These are phyloP conservation scores for Claviceps arundinis DNA, from an alignment of 2,329 filamentous ascomycete species.

Conservation along the genomic window DNA sequence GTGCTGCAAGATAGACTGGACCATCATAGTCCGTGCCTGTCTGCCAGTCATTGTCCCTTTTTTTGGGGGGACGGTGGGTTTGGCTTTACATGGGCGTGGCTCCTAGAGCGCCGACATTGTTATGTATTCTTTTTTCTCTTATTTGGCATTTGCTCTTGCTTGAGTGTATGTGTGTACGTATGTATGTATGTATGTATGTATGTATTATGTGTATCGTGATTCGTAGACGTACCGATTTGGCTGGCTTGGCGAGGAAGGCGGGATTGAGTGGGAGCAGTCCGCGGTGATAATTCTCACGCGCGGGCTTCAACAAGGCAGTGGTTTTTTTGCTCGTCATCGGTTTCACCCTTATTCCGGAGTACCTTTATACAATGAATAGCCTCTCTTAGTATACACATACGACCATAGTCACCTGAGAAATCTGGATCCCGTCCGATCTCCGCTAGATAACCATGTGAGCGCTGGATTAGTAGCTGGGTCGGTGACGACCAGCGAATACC, in stretches of 20 bases:
- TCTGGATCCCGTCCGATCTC: not conserved
- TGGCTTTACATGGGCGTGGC: conserved; percentile 33
- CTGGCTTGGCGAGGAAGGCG: too few relatives aligned
- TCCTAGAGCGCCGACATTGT: conserved; percentile 35
- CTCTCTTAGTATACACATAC: not conserved
- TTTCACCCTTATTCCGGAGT: too few relatives aligned
- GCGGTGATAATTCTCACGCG: too few relatives aligned
- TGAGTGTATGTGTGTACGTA: too few relatives aligned
- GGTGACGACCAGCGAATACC: not conserved
- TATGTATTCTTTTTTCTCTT: not conserved
- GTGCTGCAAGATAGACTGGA: conserved; percentile 32
- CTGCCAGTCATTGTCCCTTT: conserved; percentile 8
- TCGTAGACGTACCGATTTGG: too few relatives aligned
- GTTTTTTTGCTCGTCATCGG: too few relatives aligned
- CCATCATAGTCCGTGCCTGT: conserved; percentile 43
- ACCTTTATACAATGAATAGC: too few relatives aligned
- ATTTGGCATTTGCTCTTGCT: not conserved
- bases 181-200: too few relatives aligned
- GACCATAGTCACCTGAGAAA: not conserved
- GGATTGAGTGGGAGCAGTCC: too few relatives aligned
- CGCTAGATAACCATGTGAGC: not conserved
- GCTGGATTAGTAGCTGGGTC: not conserved
- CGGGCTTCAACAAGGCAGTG: too few relatives aligned
- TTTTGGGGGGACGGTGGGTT: conserved; percentile 2
- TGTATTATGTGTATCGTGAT: too few relatives aligned